A percentile compares a stretch with the other conserved stretches of the same genome.
Conservation (phyloP, 1,284 basidiomycete species). For the Coniophora puteana region DNA sequence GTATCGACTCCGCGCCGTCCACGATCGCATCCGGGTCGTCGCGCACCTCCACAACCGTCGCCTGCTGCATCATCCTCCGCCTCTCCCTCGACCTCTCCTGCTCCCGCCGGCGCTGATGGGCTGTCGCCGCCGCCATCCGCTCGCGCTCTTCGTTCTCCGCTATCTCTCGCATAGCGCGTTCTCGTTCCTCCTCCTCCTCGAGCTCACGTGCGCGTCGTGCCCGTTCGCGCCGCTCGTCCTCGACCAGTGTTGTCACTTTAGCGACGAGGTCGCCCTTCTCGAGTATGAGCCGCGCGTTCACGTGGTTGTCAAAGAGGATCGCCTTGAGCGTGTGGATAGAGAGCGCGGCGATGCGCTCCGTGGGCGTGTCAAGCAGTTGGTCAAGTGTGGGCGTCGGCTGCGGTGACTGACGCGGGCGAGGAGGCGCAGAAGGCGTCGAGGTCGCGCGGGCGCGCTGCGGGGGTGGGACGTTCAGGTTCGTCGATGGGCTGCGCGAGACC, state of each 20-base stretch:
- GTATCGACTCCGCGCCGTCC: not conserved
- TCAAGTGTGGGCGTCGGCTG: not conserved
- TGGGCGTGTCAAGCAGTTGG: conserved; percentile 46
- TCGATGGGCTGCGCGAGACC: conserved; percentile 12
- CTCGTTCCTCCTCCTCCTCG: conserved; percentile 41
- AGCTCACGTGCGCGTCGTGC: conserved; percentile 41
- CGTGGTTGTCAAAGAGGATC: conserved; percentile 73
- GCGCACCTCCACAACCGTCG: conserved; percentile 1
- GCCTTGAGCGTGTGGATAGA: conserved; percentile 68
- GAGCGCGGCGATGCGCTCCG: conserved; percentile 51
- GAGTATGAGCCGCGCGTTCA: conserved; percentile 54
- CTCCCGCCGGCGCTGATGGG: no score
- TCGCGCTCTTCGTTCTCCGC: conserved; percentile 35
- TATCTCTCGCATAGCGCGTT: conserved; percentile 35
- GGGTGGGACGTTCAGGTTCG: conserved; percentile 9
- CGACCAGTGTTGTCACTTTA: conserved; percentile 61
- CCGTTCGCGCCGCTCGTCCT: conserved; percentile 60
- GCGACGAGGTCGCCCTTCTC: conserved; percentile 76
- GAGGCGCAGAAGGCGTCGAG: conserved; percentile 16
- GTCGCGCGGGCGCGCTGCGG: conserved; percentile 20
- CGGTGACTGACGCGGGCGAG: conserved; percentile 5
- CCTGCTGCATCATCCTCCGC: conserved; percentile 16
- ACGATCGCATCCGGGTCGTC: not conserved
- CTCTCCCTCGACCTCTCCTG: conserved; percentile 11
- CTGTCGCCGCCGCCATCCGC: conserved; percentile 27